Base-by-base conservation (phyloP, 805 yeast genomes). In the Metschnikowia picachoensis region DNA sequence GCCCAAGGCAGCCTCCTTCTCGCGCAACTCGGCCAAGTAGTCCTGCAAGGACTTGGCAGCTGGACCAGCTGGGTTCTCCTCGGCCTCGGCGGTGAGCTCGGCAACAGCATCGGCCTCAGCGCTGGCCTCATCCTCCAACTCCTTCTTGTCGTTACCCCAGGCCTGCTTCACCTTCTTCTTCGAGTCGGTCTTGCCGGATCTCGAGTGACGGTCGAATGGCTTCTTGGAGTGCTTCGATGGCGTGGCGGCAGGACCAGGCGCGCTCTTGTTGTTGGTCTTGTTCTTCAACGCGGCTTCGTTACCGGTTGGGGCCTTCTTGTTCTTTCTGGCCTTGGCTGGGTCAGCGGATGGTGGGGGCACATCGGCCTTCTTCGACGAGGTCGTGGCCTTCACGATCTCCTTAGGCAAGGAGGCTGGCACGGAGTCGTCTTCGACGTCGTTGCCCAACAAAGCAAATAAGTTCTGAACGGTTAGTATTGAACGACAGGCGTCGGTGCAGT, bases 321-420 rank as follows among this genome's bases (percentile, higher is more conserved):
- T 74, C 70, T 84, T 82, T 72, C 79, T 84, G 58, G 95, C 89
- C 70, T 76, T 83, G 59, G 87, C 72, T 67, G 88, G 83, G 76
- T 83, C 85, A 55, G 94, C 90, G 56, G 84, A 78, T 58, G 91
- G 79, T 62, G 94, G 91, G 50, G 94, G 81, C 51, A 74, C 82
- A 66, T 87, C 96, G 51, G 82, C 69, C 79, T 91, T 91, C 81
- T 86, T 89, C 64, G 94, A 83, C 52, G 95, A 82, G 60, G 92
- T 83, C 72, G 72, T 72, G 76, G 82, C 79, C 81, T 84, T 88
- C 67, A 85, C 94, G 56, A 87, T 67, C 72, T 87, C 95, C 76
- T 73, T 84, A 65, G 87, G 82, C 57, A 78, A 68, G 32, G 74
- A 65, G 46, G 69, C 67, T 53, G 79, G 80, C 46, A 74, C 74